Evolutionary conservation across 495 filamentous ascomycete genomes (phyloP).

Genomic region (Hypoxylon fragiforme): DNA sequence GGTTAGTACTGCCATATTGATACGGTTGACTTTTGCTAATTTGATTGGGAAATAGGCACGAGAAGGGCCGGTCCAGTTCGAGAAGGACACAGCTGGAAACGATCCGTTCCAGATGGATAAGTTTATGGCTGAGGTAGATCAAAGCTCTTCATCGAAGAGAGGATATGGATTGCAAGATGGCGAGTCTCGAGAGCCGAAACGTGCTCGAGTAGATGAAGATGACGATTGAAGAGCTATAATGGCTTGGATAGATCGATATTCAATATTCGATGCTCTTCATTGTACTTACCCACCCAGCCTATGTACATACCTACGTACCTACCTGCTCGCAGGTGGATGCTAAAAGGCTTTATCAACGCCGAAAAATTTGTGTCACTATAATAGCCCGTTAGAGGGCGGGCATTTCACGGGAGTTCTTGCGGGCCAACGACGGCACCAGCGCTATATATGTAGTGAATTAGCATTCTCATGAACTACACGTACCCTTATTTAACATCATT

Average conservation of each 20-base stretch:
- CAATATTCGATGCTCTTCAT: not conserved
- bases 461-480: not conserved
- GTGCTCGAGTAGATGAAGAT: conserved; percentile 80
- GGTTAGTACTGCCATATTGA: conserved; percentile 50
- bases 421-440: too few species aligned
- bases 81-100: conserved; percentile 71
- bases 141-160: conserved; percentile 66
- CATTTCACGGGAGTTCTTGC: too few species aligned
- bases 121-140: conserved; percentile 79
- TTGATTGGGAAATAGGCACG: conserved; percentile 55
- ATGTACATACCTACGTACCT: too few species aligned
- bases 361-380: not conserved
- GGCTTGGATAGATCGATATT: too few species aligned
- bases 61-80: conserved; percentile 96
- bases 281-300: not conserved
- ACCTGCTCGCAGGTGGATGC: not conserved
- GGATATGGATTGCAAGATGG: conserved; percentile 84
- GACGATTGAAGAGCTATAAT: conserved; percentile 40
- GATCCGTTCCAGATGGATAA: conserved; percentile 94
- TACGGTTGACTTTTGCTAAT: conserved; percentile 37
- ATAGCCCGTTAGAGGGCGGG: too few species aligned
- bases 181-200: conserved; percentile 70
- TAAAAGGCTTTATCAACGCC: not conserved
- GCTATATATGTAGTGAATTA: too few species aligned
- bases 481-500: too few species aligned